Conservation (phyloP, 768 basidiomycete species). For the Podaxis sp. region DNA sequence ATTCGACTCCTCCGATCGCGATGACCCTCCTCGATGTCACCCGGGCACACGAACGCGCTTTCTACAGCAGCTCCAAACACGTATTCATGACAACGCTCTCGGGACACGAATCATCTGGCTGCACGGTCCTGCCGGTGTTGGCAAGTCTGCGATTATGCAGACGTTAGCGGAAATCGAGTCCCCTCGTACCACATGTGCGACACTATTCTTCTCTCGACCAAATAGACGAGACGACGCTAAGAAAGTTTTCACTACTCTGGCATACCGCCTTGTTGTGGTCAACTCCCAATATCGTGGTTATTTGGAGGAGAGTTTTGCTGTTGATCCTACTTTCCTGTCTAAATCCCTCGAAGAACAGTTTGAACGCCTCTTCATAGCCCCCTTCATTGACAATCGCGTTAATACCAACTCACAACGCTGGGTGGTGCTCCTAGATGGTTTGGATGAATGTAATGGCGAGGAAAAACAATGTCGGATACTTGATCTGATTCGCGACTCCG, state of each 20-base stretch:
- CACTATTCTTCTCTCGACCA: background rate
- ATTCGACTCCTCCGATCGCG: slow-evolving; percentile 1
- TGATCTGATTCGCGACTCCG: background rate
- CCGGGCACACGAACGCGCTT: background rate
- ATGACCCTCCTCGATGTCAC: background rate
- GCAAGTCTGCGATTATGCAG: slow-evolving; percentile 10
- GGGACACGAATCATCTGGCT: slow-evolving; percentile 5
- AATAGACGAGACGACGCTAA: background rate
- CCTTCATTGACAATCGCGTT: background rate
- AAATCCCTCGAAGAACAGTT: too few species aligned
- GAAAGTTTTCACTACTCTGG: background rate
- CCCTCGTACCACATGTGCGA: background rate
- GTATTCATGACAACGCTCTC: background rate
- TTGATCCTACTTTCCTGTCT: background rate
- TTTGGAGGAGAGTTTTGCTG: background rate
- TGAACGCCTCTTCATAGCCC: background rate
- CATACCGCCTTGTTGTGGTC: background rate
- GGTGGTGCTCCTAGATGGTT: background rate
- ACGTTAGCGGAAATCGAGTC: background rate
- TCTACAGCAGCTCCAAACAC: background rate
- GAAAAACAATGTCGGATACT: background rate
- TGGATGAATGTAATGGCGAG: slow-evolving; percentile 1
- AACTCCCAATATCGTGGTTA: background rate
- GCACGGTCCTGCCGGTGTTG: slow-evolving; percentile 6
- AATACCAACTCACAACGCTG: background rate